Conservation (phyloP, 2,329 filamentous ascomycete genomes). For the Aspergillus ibericus region DNA sequence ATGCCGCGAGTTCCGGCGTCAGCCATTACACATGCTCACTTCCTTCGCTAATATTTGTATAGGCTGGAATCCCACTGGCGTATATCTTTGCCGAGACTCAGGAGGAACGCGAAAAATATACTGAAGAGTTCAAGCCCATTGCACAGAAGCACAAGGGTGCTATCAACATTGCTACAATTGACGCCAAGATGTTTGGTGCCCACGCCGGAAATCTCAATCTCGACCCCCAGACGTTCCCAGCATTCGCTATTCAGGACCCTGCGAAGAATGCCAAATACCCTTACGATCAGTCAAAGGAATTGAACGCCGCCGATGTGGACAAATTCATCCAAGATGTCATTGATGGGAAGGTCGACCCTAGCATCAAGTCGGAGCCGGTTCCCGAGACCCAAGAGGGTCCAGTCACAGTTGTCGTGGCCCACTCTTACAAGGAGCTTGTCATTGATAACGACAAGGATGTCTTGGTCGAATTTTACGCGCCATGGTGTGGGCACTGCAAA, state of each 20-base stretch:
- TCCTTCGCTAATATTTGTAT: background rate
- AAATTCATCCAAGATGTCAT: slow-evolving; percentile 84
- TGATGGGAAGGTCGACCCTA: slow-evolving; percentile 85
- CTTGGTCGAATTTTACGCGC: slow-evolving; percentile 96
- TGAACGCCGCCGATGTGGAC: slow-evolving; percentile 71
- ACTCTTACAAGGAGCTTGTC: slow-evolving; percentile 89
- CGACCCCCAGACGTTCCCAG: slow-evolving; percentile 89
- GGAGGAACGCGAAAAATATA: slow-evolving; percentile 82
- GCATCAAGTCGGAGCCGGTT: slow-evolving; percentile 97
- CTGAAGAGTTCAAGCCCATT: slow-evolving; percentile 75
- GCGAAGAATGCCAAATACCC: slow-evolving; percentile 97
- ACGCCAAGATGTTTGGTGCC: slow-evolving; percentile 89
- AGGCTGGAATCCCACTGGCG: slow-evolving; percentile 84
- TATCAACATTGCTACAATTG: slow-evolving; percentile 97
- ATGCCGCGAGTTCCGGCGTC: background rate
- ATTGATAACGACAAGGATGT: slow-evolving; percentile 96
- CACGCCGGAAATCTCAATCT: slow-evolving; percentile 98
- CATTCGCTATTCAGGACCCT: slow-evolving; percentile 96
- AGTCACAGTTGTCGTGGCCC: slow-evolving; percentile 85
- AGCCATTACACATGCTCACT: background rate
- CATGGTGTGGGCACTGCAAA: slow-evolving; percentile 74
- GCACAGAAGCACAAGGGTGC: slow-evolving; percentile 90
- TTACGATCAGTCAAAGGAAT: slow-evolving; percentile 78
- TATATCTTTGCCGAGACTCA: slow-evolving; percentile 95
- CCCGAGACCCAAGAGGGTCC: slow-evolving; percentile 90